Evolutionary conservation across 345 rosid genomes (phyloP).

Genomic region (Durio zibethinus): DNA sequence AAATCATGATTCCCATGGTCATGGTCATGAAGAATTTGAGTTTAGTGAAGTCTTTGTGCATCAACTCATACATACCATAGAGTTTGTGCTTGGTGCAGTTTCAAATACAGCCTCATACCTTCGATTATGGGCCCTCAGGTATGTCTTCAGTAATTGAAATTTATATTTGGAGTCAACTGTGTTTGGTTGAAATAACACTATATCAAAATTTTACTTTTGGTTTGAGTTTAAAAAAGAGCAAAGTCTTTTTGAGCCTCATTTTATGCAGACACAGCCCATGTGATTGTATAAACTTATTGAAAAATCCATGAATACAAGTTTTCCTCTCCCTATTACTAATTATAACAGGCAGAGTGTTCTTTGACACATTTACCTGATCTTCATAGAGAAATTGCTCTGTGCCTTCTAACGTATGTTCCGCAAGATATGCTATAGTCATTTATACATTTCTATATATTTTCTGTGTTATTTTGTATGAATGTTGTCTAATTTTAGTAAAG

Average conservation of each 20-base stretch:
- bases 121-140: constrained; percentile 98
- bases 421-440: neutral
- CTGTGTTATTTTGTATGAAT: neutral
- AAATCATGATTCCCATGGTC: constrained; percentile 55
- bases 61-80: constrained; percentile 94
- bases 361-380: neutral
- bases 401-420: neutral
- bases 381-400: neutral
- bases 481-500: neutral
- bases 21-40: constrained; percentile 80
- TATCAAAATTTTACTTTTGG: neutral
- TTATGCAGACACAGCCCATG: neutral
- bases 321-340: neutral
- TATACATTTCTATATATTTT: neutral
- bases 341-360: neutral
- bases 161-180: neutral
- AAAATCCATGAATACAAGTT: neutral
- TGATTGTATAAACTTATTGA: neutral
- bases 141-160: constrained; percentile 6
- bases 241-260: neutral
- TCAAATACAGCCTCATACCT: constrained; percentile 98
- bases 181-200: neutral
- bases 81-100: constrained; percentile 97
- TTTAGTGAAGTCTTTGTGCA: constrained; percentile 96
- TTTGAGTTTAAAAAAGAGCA: neutral